phyloP scores from a whole-genome alignment of 768 basidiomycete species.

The Mycena rebaudengoi region DNA sequence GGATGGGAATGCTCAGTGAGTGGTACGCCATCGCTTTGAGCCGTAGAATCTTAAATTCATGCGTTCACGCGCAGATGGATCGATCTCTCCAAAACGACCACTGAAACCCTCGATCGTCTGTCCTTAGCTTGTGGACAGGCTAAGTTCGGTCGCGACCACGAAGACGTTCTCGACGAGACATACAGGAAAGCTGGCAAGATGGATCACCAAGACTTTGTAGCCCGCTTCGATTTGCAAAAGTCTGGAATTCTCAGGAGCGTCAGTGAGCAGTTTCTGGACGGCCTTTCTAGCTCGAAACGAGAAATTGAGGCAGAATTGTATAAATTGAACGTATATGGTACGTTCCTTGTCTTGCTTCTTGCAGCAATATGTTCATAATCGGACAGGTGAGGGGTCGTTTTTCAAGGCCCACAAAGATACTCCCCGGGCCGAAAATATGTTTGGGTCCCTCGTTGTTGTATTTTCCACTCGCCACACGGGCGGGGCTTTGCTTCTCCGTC shows the following conservation, averaged over 20 bases:
- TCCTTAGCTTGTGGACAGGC: conserved; percentile 39
- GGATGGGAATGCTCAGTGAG: conserved; percentile 8
- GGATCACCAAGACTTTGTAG: conserved; percentile 35
- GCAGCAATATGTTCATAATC: no score
- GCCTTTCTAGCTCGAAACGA: conserved; percentile 14
- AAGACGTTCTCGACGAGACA: conserved; percentile 45
- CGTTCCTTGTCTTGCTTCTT: neutral
- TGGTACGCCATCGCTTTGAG: neutral
- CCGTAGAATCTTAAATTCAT: neutral
- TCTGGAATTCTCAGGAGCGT: conserved; percentile 34
- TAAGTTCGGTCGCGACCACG: conserved; percentile 37
- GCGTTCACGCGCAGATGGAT: conserved; percentile 10
- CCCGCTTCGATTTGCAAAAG: conserved; percentile 31
- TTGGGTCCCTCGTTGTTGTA: conserved; percentile 53
- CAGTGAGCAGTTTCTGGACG: conserved; percentile 24
- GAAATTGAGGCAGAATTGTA: conserved; percentile 41
- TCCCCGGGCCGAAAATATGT: conserved; percentile 44
- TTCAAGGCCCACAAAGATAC: conserved; percentile 55
- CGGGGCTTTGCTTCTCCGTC: conserved; percentile 44
- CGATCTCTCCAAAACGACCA: neutral
- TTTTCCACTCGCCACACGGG: conserved; percentile 52
- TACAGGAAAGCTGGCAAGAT: conserved; percentile 48
- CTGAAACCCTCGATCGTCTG: conserved; percentile 31
- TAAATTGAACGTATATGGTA: conserved; percentile 52
- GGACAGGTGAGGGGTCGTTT: conserved; percentile 44